These are phyloP conservation scores for Suillus subluteus DNA, from an alignment of 768 basidiomycete species.

Conservation along the genomic window DNA sequence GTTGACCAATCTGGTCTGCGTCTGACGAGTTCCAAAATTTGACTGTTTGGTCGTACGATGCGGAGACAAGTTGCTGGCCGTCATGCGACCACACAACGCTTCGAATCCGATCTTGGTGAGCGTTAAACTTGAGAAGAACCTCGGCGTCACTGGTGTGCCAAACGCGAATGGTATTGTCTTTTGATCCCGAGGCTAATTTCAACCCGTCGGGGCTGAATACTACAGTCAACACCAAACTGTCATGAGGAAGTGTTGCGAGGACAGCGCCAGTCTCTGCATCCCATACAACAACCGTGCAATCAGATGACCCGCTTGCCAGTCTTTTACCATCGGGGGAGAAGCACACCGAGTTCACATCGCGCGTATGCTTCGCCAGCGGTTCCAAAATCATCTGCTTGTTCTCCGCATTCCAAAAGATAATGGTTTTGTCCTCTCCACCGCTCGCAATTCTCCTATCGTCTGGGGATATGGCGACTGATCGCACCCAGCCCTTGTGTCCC, in stretches of 20 bases:
- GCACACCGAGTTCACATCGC: slow-evolving; percentile 36
- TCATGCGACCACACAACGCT: slow-evolving; percentile 5
- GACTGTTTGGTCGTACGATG: slow-evolving; percentile 4
- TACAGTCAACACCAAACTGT: background rate
- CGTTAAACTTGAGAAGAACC: background rate
- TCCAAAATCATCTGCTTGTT: slow-evolving; percentile 2
- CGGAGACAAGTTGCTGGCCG: slow-evolving; percentile 1
- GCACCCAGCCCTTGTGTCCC: slow-evolving; percentile 11
- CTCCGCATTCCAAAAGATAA: slow-evolving; percentile 18
- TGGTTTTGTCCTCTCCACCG: slow-evolving; percentile 20
- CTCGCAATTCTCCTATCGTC: slow-evolving; percentile 11
- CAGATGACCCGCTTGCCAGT: slow-evolving; percentile 43
- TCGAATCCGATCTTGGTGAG: background rate
- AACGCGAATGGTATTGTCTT: background rate
- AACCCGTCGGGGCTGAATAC: slow-evolving; percentile 14
- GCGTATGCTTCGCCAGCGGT: slow-evolving; percentile 7
- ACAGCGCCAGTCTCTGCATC: background rate
- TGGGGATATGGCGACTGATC: slow-evolving; percentile 14
- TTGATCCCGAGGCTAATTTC: slow-evolving; percentile 16
- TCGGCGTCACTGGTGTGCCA: background rate
- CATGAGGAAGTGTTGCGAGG: background rate
- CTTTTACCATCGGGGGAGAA: slow-evolving; percentile 46
- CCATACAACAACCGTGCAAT: slow-evolving; percentile 22
- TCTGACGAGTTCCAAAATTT: slow-evolving; percentile 3
- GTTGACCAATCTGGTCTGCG: background rate